Conservation (phyloP, 73 alveolate genomes). For the Effrenium voratum region DNA sequence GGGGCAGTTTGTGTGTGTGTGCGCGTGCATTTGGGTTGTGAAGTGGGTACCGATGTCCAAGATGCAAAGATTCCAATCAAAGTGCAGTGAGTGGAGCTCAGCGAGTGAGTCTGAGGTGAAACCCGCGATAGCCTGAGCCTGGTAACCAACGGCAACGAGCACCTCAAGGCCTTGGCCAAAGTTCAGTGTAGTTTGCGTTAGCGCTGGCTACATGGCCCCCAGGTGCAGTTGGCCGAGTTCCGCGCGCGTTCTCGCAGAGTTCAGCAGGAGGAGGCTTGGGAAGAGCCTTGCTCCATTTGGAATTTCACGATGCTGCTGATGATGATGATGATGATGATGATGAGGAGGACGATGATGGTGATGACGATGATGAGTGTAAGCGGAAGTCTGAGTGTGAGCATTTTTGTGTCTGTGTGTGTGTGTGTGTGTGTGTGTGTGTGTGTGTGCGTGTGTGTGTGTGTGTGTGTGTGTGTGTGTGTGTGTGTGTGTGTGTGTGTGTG, state of each 20-base stretch:
- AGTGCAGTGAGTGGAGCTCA: background rate
- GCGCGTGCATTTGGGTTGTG: too few species aligned
- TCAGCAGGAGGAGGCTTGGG: slow-evolving; percentile 50
- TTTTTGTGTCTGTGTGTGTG: too few species aligned
- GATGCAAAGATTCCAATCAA: background rate
- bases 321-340: too few species aligned
- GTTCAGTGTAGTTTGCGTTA: background rate
- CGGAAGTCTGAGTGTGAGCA: background rate
- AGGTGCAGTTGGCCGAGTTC: slow-evolving; percentile 76
- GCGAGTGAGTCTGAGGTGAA: slow-evolving; percentile 24
- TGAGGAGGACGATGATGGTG: too few species aligned
- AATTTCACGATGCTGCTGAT: too few species aligned
- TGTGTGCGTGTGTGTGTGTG: too few species aligned
- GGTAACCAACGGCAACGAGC: slow-evolving; percentile 77
- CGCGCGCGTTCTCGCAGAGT: slow-evolving; percentile 44
- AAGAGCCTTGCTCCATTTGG: background rate
- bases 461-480: too few species aligned
- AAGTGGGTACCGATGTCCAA: background rate
- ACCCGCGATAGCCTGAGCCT: slow-evolving; percentile 50
- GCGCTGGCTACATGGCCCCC: background rate
- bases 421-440: too few species aligned
- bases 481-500: too few species aligned
- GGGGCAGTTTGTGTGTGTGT: too few species aligned
- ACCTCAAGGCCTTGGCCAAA: slow-evolving; percentile 11
- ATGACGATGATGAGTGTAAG: background rate